Evolutionary conservation across 441 rosid genomes (phyloP), one percentile per base, ranked within the genome.

Genomic region (Jatropha podagrica): DNA sequence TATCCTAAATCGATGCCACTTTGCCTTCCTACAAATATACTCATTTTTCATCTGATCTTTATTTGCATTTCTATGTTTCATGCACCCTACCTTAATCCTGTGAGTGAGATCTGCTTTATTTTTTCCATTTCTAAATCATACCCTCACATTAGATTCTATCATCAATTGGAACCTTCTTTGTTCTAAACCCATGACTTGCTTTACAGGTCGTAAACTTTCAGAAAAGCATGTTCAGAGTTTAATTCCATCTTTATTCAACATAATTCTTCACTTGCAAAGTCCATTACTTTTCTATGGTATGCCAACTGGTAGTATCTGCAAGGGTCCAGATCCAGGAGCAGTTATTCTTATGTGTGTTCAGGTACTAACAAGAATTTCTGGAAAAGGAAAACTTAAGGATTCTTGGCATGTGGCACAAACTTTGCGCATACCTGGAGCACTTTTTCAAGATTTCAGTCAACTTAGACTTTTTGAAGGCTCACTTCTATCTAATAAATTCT

Each of bases 341-440:
- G 91, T 90, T 74, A 83, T 92, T 81, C 95, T 92, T 71, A 94
- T 94, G 98, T 91, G 93, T 81, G 85, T 91, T 78, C 94, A 92
- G 87, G 92, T 92, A 46, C 84, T 96, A 82, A 89, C 88, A 69
- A 90, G 92, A 88, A 77, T 91, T 80, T 88, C 87, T 74, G 95
- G 92, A 79, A 94, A 92, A 79, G 90, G 80, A 73, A 86, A 88
- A 68, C 78, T 89, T 81, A 85, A 81, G 93, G 87, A 91, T 78
- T 79, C 92, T 26, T 94, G 91, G 82, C 98, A 92, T 75, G 79
- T 94, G 72, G 88, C 87, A 74, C 97, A 91, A 79, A 86, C 89
- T 74, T 72, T 96, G 81, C 90, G 77, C 52, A 80, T 91, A 62
- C 94, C 98, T 27, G 94, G 86, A 51, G 85, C 89, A 65, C 82